A percentile compares a stretch with the other conserved stretches of the same genome.
Conservation (phyloP, 2,329 filamentous ascomycete genomes). For the Diaporthe aspalathi region DNA sequence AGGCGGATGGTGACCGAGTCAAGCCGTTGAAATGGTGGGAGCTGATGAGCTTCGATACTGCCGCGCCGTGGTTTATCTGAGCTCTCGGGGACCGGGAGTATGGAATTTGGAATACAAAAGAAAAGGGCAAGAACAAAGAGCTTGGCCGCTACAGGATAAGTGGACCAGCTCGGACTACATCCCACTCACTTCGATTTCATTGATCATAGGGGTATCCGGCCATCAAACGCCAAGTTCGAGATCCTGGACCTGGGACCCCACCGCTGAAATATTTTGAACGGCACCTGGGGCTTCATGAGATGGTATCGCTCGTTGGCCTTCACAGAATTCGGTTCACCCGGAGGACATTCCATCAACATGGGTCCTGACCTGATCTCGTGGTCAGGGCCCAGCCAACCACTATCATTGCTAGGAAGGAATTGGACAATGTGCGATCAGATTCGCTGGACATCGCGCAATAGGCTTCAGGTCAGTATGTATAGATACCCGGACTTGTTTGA, state of each 20-base stretch:
- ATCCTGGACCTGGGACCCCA: not conserved
- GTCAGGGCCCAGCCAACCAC: not conserved
- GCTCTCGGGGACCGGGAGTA: not conserved
- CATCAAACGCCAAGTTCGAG: not conserved
- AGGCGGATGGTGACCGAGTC: slow-evolving; percentile 46
- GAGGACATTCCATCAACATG: not conserved
- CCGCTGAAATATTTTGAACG: not conserved
- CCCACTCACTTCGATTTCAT: not conserved
- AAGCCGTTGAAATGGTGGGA: slow-evolving; percentile 53
- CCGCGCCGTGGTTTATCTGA: slow-evolving; percentile 52
- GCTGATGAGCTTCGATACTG: slow-evolving; percentile 49
- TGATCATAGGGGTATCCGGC: not conserved
- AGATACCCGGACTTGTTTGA: slow-evolving; percentile 26
- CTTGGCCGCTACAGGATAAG: not conserved
- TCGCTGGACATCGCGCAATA: slow-evolving; percentile 4
- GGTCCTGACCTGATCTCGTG: not conserved
- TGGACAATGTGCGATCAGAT: not conserved
- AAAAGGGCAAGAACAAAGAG: not conserved
- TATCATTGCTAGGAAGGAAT: not conserved
- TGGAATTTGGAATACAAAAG: not conserved
- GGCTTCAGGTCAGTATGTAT: not conserved
- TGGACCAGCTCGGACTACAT: not conserved
- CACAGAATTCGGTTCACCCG: not conserved
- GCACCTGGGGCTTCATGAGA: not conserved
- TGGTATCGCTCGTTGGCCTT: not conserved